These are phyloP conservation scores for Orbilia brochopaga DNA, from an alignment of 2,329 filamentous ascomycete genomes.

Conservation along the genomic window DNA sequence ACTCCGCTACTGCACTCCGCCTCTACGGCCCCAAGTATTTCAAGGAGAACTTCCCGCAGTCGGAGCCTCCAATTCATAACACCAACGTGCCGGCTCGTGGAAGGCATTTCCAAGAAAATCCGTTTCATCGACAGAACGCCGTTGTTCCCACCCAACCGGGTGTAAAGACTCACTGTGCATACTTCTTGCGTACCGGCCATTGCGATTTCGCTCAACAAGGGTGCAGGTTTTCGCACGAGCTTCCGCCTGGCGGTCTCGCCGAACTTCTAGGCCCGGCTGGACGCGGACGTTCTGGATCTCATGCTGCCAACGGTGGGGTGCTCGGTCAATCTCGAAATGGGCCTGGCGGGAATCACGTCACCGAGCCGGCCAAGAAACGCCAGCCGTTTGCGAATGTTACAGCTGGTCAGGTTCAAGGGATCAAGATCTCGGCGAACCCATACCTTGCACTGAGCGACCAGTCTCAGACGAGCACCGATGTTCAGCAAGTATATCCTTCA, in stretches of 20 bases:
- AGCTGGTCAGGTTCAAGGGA: background rate
- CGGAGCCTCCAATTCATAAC: constrained; percentile 32
- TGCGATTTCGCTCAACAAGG: constrained; percentile 50
- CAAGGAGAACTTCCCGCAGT: constrained; percentile 37
- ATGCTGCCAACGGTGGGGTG: background rate
- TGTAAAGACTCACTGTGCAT: constrained; percentile 47
- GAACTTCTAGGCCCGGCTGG: constrained; percentile 16
- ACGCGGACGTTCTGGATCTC: constrained; percentile 15
- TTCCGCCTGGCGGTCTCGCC: constrained; percentile 34
- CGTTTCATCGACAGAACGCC: constrained; percentile 33
- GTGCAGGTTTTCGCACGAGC: constrained; percentile 48
- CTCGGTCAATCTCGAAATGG: constrained; percentile 13
- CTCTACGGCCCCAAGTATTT: constrained; percentile 37
- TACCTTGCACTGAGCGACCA: background rate
- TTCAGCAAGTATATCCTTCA: background rate
- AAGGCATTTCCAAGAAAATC: constrained; percentile 1
- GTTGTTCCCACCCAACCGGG: constrained; percentile 38
- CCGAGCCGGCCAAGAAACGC: background rate
- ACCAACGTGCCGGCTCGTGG: constrained; percentile 17
- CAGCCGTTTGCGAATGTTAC: background rate
- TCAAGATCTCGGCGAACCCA: background rate
- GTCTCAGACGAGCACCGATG: background rate
- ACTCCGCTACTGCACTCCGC: constrained; percentile 13
- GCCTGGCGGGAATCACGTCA: background rate
- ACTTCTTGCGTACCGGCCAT: constrained; percentile 45